These are phyloP conservation scores for Tuber umbilicatum DNA, from an alignment of 495 filamentous ascomycete species.

Conservation along the genomic window DNA sequence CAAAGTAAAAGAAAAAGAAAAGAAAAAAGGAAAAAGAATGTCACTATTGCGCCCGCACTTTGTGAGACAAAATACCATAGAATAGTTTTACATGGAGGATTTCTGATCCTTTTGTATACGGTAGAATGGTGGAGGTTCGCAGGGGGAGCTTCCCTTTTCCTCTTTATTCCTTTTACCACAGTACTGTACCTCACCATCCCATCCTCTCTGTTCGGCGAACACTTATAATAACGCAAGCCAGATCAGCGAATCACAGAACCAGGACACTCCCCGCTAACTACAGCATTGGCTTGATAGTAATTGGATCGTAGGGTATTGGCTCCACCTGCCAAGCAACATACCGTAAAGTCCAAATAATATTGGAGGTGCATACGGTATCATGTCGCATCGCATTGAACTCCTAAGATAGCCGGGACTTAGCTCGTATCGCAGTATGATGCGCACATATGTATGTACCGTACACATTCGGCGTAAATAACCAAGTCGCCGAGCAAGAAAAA, in stretches of 20 bases:
- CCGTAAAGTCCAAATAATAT: neutral
- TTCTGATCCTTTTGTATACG: slow-evolving; percentile 1
- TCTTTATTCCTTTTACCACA: neutral
- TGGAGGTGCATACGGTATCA: neutral
- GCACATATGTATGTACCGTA: neutral
- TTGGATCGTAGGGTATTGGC: neutral
- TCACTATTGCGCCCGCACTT: neutral
- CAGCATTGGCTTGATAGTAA: neutral
- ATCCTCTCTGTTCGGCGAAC: neutral
- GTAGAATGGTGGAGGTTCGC: neutral
- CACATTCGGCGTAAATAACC: neutral
- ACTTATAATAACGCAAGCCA: neutral
- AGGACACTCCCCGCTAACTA: neutral
- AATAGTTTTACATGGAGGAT: neutral
- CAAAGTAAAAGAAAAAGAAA: neutral
- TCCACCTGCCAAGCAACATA: neutral
- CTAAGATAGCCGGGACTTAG: neutral
- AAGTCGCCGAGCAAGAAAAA: neutral
- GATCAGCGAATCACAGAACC: neutral
- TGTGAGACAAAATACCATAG: neutral
- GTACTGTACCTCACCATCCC: neutral
- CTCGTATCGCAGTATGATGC: neutral
- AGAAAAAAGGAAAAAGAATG: neutral
- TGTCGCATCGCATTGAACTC: neutral
- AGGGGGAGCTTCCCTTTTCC: neutral